Evolutionary conservation across 2,329 filamentous ascomycete genomes (phyloP).

Genomic region (Cladophialophora bantiana): DNA sequence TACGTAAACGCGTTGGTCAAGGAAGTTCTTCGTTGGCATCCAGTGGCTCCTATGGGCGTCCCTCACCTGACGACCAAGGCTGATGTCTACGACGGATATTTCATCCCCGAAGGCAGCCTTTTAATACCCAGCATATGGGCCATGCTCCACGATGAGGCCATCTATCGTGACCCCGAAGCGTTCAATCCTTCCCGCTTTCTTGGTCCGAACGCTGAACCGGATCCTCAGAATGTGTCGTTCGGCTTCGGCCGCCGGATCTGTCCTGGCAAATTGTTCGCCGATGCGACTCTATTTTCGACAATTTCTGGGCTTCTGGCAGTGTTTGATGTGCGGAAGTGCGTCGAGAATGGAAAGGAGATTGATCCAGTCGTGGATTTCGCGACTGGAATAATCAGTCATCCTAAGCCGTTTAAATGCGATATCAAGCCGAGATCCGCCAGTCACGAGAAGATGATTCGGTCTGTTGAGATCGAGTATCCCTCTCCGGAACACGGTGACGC

Average conservation of each 20-base stretch:
- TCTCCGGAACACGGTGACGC: slow-evolving; percentile 17
- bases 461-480: slow-evolving; percentile 47
- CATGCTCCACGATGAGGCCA: slow-evolving; percentile 44
- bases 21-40: slow-evolving; percentile 49
- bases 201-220: slow-evolving; percentile 46
- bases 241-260: slow-evolving; percentile 63
- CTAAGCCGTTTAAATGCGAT: slow-evolving; percentile 43
- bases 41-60: slow-evolving; percentile 46
- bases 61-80: slow-evolving; percentile 51
- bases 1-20: slow-evolving; percentile 51
- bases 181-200: slow-evolving; percentile 57
- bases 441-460: slow-evolving; percentile 44
- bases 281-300: slow-evolving; percentile 57
- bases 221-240: slow-evolving; percentile 60
- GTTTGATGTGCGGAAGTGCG: slow-evolving; percentile 30
- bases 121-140: slow-evolving; percentile 36
- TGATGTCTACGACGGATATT: slow-evolving; percentile 57
- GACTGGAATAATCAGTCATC: slow-evolving; percentile 48
- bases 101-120: slow-evolving; percentile 56
- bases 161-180: slow-evolving; percentile 47
- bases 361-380: slow-evolving; percentile 48
- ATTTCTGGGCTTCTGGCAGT: slow-evolving; percentile 57
- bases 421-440: slow-evolving; percentile 45
- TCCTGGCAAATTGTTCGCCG: slow-evolving; percentile 46
- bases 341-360: slow-evolving; percentile 55